Evolutionary conservation across 495 filamentous ascomycete genomes (phyloP), one percentile per base, ranked within the genome.

Genomic region (Annulohypoxylon nitens): DNA sequence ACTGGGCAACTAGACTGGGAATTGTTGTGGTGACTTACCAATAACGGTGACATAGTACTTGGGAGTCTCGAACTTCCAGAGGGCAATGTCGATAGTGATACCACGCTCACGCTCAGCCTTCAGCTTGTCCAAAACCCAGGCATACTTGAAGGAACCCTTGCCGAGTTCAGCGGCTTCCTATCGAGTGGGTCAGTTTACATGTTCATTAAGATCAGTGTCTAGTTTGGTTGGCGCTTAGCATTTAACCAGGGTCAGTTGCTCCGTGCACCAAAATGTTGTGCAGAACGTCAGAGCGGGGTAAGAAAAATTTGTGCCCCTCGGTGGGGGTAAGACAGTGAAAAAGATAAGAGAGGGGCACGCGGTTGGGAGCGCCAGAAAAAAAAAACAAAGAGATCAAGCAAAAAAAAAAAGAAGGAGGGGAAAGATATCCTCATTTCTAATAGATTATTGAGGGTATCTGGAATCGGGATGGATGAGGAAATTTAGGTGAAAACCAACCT

Each of bases 71-170:
- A 99, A 99, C 93, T 98, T 99, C 96, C 96, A 99, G 88, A 99
- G 94, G 81, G 97, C 96, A 83, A 99, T 98, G 85, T 99, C 96
- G 84, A 99, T 99, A 87, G 96, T 99, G 93, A 99, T 99, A 97
- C 96, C 96, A 94, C 96, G 96, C 90, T 99, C 96, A 93, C 96
- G 96, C 94, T 99, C 96, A 78, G 96, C 94, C 94, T 99, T 99
- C 81, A 99, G 92, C 88, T 99, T 99, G 93, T 99, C 96, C 83
- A 99, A 91, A 88, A 99, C 96, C 96, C 96, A 99, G 78, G 96
- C 96, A 87, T 99, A 99, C 91, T 99, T 99, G 94, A 99, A 99
- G 83, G 96, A 99, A 87, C 96, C 96, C 90, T 99, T 99, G 86
- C 96, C 96, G 84, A 99, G 89, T 86, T 99, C 97, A 88, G 94